phyloP scores from a whole-genome alignment of 352 stramenopile genomes.

The Halophytophthora batemanensis region DNA sequence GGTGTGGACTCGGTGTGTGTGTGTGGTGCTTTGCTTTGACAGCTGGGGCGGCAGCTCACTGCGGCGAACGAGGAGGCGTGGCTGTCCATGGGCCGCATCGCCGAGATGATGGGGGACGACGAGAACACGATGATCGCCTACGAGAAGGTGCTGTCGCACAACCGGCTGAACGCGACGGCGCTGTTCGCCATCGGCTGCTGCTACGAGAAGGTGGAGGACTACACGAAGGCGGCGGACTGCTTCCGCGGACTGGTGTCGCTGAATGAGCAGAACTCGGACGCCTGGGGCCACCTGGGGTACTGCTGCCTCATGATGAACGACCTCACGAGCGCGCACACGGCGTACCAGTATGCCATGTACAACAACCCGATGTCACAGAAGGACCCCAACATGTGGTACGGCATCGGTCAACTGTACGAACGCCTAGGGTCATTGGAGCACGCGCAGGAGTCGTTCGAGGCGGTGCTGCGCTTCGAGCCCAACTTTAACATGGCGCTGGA shows the following conservation, averaged over 20 bases:
- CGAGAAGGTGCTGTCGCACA: constrained; percentile 87
- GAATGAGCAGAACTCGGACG: constrained; percentile 83
- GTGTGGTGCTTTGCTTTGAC: constrained; percentile 1
- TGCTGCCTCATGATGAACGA: constrained; percentile 90
- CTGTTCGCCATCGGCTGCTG: constrained; percentile 83
- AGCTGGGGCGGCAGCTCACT: constrained; percentile 71
- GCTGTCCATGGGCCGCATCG: constrained; percentile 78
- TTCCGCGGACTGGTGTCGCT: constrained; percentile 82
- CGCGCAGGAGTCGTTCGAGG: constrained; percentile 83
- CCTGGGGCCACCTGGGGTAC: constrained; percentile 83
- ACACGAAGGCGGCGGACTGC: constrained; percentile 84
- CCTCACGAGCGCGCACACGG: constrained; percentile 81
- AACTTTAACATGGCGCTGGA: constrained; percentile 88
- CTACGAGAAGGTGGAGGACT: constrained; percentile 87
- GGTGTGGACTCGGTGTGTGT: constrained; percentile 1
- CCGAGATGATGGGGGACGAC: constrained; percentile 90
- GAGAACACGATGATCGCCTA: constrained; percentile 88
- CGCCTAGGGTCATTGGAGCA: constrained; percentile 80
- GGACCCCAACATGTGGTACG: constrained; percentile 87
- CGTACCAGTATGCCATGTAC: constrained; percentile 89
- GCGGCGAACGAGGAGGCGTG: constrained; percentile 81
- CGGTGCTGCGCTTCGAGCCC: constrained; percentile 79
- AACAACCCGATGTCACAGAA: constrained; percentile 88
- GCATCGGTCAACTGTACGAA: constrained; percentile 85
- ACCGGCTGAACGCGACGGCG: constrained; percentile 78